A percentile compares a stretch with the other conserved stretches of the same genome.
phyloP scores from a whole-genome alignment of 176 grass and related monocot species.

The Secale cereale region DNA sequence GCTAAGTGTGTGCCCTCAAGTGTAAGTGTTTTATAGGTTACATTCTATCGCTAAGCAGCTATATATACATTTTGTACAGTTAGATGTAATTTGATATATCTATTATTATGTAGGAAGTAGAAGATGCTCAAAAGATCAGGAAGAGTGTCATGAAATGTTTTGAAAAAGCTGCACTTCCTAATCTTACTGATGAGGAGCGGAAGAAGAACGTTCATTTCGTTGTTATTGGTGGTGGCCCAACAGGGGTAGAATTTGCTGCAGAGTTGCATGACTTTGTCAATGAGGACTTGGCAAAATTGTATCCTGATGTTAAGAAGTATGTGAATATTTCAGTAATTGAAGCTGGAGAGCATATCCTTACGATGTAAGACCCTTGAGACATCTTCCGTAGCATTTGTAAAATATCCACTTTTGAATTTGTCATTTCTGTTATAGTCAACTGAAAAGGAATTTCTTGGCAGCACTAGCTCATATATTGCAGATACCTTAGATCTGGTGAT shows the following conservation, averaged over 20 bases:
- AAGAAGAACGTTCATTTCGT: slow-evolving; percentile 93
- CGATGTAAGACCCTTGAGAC: slow-evolving; percentile 52
- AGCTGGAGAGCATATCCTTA: slow-evolving; percentile 90
- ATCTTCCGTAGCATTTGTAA: background rate
- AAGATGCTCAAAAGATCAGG: slow-evolving; percentile 93
- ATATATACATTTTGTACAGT: background rate
- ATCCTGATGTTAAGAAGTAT: slow-evolving; percentile 67
- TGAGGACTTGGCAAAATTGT: slow-evolving; percentile 80
- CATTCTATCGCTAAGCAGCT: background rate
- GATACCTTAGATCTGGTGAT: background rate
- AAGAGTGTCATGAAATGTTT: slow-evolving; percentile 88
- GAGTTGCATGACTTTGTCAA: slow-evolving; percentile 96
- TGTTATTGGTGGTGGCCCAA: slow-evolving; percentile 91
- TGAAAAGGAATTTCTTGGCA: background rate
- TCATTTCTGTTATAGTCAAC: background rate
- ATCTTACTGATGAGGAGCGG: slow-evolving; percentile 74
- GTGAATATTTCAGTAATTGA: slow-evolving; percentile 91
- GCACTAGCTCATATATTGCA: background rate
- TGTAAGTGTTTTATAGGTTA: background rate
- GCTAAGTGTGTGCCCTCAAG: background rate
- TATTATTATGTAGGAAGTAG: slow-evolving; percentile 70
- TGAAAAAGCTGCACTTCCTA: slow-evolving; percentile 78
- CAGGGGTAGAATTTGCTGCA: slow-evolving; percentile 98
- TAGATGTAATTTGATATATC: background rate
- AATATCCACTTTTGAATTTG: background rate